Evolutionary conservation across 2,329 filamentous ascomycete species (phyloP), one percentile per base, ranked within the genome.

Genomic region (Ascosphaera acerosa): DNA sequence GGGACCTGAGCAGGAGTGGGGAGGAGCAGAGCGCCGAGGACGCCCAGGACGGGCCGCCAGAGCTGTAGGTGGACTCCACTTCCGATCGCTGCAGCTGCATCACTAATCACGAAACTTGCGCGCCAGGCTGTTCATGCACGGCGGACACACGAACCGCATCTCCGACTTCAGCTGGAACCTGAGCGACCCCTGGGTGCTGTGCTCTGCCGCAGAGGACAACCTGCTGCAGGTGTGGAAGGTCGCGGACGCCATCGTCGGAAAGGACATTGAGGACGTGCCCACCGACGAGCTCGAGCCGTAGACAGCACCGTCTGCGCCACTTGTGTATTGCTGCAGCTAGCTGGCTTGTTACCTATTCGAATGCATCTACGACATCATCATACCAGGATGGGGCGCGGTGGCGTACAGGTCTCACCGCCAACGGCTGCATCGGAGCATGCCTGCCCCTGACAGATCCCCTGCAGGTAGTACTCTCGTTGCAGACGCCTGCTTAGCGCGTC

Each of bases 81-180:
- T 28, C 18, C 32, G 5, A 25, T 28, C 25, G 32, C 16, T 17
- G 15, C 9, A 26, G 12, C 19, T 26, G n/a, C 12, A n/a, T 17
- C 23, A 18, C 15, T 34, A 10, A 23, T 22, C 15, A 28, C 27
- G 16, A 12, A 27, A 16, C 33, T n/a, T 30, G n/a, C 18, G 29
- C 9, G 26, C 28, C 38, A 81, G 76, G 29, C 59, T 97, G 2
- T 97, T 97, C 55, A 94, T 97, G 82, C 87, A 97, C 45, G 87
- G 87, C 37, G 87, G 87, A 18, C 89, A 97, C 57, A 97, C 87
- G 7, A 92, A 92, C 54, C 76, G 89, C 41, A 69, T 97, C 37
- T 81, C 78, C 20, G 89, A 97, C 53, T 97, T 97, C 47, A 84
- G 76, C 54, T 97, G 84, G 84, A 97, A 97, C 53, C 69, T 70